Evolutionary conservation across 225 moss, liverwort and hornwort species (phyloP).

Genomic region (Marchantia paleacea): DNA sequence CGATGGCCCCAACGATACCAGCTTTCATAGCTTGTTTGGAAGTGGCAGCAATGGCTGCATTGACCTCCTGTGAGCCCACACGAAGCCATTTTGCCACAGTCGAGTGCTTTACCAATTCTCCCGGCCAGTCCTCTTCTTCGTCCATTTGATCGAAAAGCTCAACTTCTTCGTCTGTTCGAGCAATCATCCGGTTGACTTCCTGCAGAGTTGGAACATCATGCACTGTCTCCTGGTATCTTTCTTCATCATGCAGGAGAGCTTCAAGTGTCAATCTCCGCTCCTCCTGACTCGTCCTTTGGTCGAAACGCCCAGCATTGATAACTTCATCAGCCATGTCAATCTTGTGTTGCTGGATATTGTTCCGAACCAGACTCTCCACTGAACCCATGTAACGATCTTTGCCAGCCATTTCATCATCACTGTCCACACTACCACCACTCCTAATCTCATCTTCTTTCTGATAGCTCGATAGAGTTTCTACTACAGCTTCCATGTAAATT

Average conservation of each 20-base stretch:
- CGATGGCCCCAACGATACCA: slow-evolving; percentile 80
- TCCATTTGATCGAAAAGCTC: slow-evolving; percentile 99
- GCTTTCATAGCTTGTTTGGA: slow-evolving; percentile 94
- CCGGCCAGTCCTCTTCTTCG: slow-evolving; percentile 84
- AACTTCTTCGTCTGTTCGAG: slow-evolving; percentile 86
- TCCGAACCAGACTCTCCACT: slow-evolving; percentile 96
- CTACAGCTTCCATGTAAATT: slow-evolving; percentile 97
- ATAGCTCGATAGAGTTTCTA: slow-evolving; percentile 80
- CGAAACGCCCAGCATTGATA: slow-evolving; percentile 98
- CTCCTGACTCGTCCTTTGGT: slow-evolving; percentile 95
- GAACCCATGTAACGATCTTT: slow-evolving; percentile 97
- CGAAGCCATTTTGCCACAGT: slow-evolving; percentile 89
- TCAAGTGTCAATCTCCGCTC: slow-evolving; percentile 92
- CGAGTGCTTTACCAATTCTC: slow-evolving; percentile 71
- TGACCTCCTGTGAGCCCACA: slow-evolving; percentile 89
- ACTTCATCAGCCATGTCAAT: slow-evolving; percentile 99
- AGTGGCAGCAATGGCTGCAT: slow-evolving; percentile 88
- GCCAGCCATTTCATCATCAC: slow-evolving; percentile 99
- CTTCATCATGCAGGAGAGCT: slow-evolving; percentile 97
- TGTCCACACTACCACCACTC: slow-evolving; percentile 81
- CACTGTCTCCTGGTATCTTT: slow-evolving; percentile 94
- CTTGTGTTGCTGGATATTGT: slow-evolving; percentile 99
- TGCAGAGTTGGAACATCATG: slow-evolving; percentile 97
- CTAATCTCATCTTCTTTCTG: slow-evolving; percentile 93
- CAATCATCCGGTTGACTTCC: slow-evolving; percentile 99